Base-by-base conservation (phyloP, 208 protist species). In the Acanthamoeba castellanii region DNA sequence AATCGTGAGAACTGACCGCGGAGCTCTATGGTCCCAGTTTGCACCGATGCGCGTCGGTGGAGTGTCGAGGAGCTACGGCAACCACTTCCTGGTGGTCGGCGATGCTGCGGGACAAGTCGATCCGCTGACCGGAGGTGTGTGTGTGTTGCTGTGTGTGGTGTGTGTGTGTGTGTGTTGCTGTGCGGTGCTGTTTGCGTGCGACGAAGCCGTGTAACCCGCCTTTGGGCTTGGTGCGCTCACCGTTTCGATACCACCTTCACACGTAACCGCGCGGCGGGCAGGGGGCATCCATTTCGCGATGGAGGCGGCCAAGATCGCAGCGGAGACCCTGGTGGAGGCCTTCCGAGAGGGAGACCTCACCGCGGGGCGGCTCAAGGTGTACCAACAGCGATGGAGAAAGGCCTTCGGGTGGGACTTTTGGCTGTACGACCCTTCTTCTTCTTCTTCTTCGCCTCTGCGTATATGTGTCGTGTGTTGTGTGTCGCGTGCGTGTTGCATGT, bases 351-450 rank as follows among this genome's bases (percentile, higher is more conserved):
- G 72, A 27, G 72, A 94, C 45, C 64, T 84, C 70, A 85, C 37
- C 42, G 91, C 45, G 30, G 3, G 91, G 3, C 20, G 42, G 16
- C 45, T 94, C 30, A 85, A 34, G 20, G 25, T 68, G n/a, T 94
- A 94, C 61, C 91, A 94, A n/a, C 92, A 78, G 25, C 91, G 91
- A 61, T 94, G 91, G 91, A 45, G 37, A 8, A 16, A 18, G 2
- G 91, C 64, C 47, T 94, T 94, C 59, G 91, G 91, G 34, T 94
- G 91, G 91, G 91, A 94, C 47, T 94, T 85, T 94, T 68, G 45
- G 72, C 72, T 94, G 91, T 94, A 85, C 66, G 42, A 61, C 1
- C 25, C 61, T 68, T 37, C n/a, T 13, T 88, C 9, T 2, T 22
- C 20, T 27, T 37, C 27, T 6, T 6, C 32, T 27, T 70, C 13